Conservation (phyloP, 352 stramenopile genomes). For the Pythium myriotylum region DNA sequence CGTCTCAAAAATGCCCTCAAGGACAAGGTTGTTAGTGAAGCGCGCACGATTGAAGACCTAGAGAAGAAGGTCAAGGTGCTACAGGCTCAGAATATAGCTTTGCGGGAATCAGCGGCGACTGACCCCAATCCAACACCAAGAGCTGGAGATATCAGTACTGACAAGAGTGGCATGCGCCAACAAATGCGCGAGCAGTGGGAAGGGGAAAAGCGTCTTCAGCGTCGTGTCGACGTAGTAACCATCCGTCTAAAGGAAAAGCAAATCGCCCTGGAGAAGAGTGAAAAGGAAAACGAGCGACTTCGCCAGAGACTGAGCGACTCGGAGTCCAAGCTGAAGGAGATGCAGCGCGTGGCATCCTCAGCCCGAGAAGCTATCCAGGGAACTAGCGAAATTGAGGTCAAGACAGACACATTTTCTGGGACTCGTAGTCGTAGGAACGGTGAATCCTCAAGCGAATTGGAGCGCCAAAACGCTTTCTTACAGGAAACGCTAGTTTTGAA, state of each 20-base stretch:
- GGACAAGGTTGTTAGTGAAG: constrained; percentile 55
- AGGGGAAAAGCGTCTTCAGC: constrained; percentile 69
- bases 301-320: constrained; percentile 36
- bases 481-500: constrained; percentile 66
- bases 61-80: constrained; percentile 75
- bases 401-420: too few species aligned
- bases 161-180: not conserved
- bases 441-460: constrained; percentile 26
- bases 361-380: constrained; percentile 25
- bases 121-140: constrained; percentile 2
- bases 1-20: constrained; percentile 59
- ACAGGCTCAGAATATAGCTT: constrained; percentile 80
- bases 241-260: constrained; percentile 75
- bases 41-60: constrained; percentile 49
- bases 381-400: not conserved
- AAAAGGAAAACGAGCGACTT: constrained; percentile 45
- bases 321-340: constrained; percentile 31
- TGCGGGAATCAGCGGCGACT: constrained; percentile 48
- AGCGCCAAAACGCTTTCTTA: constrained; percentile 60
- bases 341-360: constrained; percentile 24
- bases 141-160: not conserved
- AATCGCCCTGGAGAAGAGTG: constrained; percentile 42
- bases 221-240: constrained; percentile 63
- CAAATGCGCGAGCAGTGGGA: constrained; percentile 47
- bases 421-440: too few species aligned